Base-by-base conservation (phyloP, 2,329 filamentous ascomycete species). In the Pestalotiopsis sp. region DNA sequence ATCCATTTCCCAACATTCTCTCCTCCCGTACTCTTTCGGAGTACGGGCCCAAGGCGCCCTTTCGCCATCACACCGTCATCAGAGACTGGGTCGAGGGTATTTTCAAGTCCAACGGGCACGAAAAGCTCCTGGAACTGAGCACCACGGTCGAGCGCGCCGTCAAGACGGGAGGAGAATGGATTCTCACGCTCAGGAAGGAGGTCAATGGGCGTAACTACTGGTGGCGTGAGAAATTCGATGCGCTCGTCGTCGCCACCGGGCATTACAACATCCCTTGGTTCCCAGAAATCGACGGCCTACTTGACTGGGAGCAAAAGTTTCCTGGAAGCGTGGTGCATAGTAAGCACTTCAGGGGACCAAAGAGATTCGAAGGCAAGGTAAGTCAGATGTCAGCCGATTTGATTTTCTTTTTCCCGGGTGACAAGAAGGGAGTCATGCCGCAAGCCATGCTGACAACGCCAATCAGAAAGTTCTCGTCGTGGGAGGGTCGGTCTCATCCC, bases 231-330 rank as follows among this genome's bases (percentile, higher is more conserved):
- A 74, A 41, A 77, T 86, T 95, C 70, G 90, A 93, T 74, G 88
- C 88, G 1, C 80, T 93, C 2, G 85, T 92, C 1, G 86, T 91
- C 3, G 89, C 90, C 0, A 88, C 84, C 23, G 91, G 91, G 0
- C 90, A 92, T 77, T 92, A 91, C 73, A 87, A 87, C 71, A 82
- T 90, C 1, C 88, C 89, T 0, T 86, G 85, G 70, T 79, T 92
- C 3, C 91, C 91, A 0, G 81, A 84, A 36, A 86, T 91, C 5
- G 77, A 82, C 0, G 91, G 91, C 0, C 81, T 92, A 1, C 76
- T 80, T 25, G 82, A 83, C 20, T 92, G 87, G 85, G 87, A 90
- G 73, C 66, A 77, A 6, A 72, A 75, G 4, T 88, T 87, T 70
- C 86, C 87, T 0, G 81, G 80, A 0, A 74, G 79, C 9, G 84